Evolutionary conservation across 73 alveolate species (phyloP), one percentile per base, ranked within the genome.

Genomic region (Symbiodinium natans): DNA sequence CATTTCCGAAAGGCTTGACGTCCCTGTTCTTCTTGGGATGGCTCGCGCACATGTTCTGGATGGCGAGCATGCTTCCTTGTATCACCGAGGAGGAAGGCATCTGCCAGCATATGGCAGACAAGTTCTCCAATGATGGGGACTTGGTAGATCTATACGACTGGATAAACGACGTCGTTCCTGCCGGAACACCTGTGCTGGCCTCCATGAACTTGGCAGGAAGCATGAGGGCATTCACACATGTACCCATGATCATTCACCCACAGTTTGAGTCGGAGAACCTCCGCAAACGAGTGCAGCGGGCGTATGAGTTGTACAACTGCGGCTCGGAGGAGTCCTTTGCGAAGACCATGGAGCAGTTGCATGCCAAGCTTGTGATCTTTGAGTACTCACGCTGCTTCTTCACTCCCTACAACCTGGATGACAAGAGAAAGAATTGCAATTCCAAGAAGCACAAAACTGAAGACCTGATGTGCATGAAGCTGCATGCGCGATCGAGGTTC

Each of bases 251-350:
- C 83, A 92, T 92, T 42, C 98, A 92, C 77, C 98, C 98, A 9
- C 98, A 92, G 98, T 92, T 92, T 27, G 98, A 92, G 92, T 92
- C 98, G 10, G 98, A 92, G 92, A 92, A 92, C 40, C 43, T 92
- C 71, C 98, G 98, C 38, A 92, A 92, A 29, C 98, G 98, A 7
- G 98, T 92, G 25, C 98, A 92, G 25, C n/a, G 56, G 10, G 98
- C 98, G 36, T 92, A 92, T 54, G 98, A 92, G 98, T 83, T 92
- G 42, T 92, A 92, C 98, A 74, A 92, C 83, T 92, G 98, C 43
- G 98, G 98, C 42, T 77, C 98, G 11, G 92, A 83, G 73, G 92
- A 27, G 40, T 83, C 59, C 33, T 41, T 29, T 9, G 77, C 74
- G 38, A 43, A 83, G 41, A 39, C 89, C 68, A 27, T 38, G 59